Base-by-base conservation (phyloP, 2,329 filamentous ascomycete species). In the Exophiala alcalophila region DNA sequence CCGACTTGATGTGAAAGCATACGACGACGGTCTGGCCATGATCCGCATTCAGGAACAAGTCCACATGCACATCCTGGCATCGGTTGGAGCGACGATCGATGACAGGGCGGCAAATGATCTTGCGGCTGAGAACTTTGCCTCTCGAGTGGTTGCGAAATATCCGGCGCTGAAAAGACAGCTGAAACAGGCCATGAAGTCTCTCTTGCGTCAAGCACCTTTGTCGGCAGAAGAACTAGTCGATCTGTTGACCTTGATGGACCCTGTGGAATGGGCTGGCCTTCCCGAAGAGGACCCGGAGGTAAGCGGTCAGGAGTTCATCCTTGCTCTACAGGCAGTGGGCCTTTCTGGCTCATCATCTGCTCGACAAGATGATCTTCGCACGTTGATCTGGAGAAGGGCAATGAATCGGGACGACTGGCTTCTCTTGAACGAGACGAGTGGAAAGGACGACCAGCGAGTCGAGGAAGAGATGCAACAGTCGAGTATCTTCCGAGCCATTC, bases 341-440 rank as follows among this genome's bases (percentile, higher is more conserved):
- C 69, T 59, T 78, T 68, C 53, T 74, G 35, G 31, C 8, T 25
- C 47, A 16, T 18, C 45, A 9, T 8, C 12, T 9, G 25, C 33
- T 11, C 27, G 48, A 20, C 42, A 50, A 50, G 74, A 82, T 18
- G 67, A 72, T 21, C 60, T 75, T 24, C 66, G 78, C 36, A 72
- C 70, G 47, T 64, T 80, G n/a, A 86, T 97, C 50, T 98, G 92
- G 92, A 84, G 92, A 59, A 80, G 92, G 40, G 83, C 88, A 49
- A 85, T 85, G 58, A 76, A 91, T 53, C 80, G 82, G 35, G 90
- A 96, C 61, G 80, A 96, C 60, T 98, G 92, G 92, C 70, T 76
- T 18, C 72, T 70, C 45, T 77, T 94, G 59, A 91, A 92, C 59
- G 80, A 86, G 53, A 91, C 85, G 1, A 79, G 83, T 33, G 73